Evolutionary conservation across 352 stramenopile species (phyloP).

Genomic region (Phytophthora ramorum): DNA sequence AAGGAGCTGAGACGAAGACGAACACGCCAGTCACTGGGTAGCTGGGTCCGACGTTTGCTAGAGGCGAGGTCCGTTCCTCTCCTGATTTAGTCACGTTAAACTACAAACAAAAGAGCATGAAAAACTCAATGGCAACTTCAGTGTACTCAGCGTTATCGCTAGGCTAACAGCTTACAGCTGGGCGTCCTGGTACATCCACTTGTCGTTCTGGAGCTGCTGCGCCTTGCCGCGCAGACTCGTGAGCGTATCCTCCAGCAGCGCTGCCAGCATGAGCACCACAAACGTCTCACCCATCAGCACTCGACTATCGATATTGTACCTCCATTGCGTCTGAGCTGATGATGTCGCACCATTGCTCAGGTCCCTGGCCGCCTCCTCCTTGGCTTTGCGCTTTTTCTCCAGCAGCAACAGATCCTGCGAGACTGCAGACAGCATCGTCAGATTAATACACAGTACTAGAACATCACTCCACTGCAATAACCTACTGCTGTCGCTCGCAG

Average conservation of each 20-base stretch:
- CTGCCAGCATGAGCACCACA: constrained; percentile 28
- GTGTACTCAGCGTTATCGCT: neutral
- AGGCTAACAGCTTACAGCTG: constrained; percentile 40
- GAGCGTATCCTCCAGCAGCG: constrained; percentile 65
- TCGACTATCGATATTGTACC: neutral
- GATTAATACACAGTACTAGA: neutral
- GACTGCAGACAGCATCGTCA: constrained; percentile 15
- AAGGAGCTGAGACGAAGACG: constrained; percentile 4
- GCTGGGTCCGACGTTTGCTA: constrained; percentile 23
- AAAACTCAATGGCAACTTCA: constrained; percentile 10
- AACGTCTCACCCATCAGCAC: constrained; percentile 1
- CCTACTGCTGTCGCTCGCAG: constrained; percentile 12
- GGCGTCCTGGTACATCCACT: constrained; percentile 81
- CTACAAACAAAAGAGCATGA: constrained; percentile 34
- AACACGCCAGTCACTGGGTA: constrained; percentile 36
- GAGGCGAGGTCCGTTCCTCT: constrained; percentile 1
- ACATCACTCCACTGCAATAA: neutral
- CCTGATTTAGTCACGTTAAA: constrained; percentile 42
- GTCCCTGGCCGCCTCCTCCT: constrained; percentile 49
- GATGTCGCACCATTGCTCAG: constrained; percentile 49
- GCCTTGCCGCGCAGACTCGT: constrained; percentile 58
- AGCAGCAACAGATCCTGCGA: constrained; percentile 53
- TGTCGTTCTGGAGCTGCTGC: constrained; percentile 66
- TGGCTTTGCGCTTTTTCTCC: constrained; percentile 62
- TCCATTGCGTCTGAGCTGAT: constrained; percentile 7